Percentiles rank a stretch among this genome's conserved stretches.
Evolutionary conservation across 768 basidiomycete genomes (phyloP).

Genomic region (Gelatoporia subvermispora): DNA sequence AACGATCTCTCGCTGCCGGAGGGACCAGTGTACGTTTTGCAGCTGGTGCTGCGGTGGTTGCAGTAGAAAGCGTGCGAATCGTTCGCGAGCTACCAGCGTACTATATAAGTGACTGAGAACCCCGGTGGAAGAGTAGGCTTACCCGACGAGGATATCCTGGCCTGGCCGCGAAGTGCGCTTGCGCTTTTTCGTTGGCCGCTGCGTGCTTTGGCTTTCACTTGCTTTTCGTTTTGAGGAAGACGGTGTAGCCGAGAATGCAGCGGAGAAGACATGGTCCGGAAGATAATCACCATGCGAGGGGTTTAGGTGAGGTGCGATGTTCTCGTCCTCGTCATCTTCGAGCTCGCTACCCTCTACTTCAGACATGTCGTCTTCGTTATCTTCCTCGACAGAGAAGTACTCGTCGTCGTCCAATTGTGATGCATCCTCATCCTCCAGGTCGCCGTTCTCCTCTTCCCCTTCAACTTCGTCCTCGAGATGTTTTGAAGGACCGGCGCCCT

Average conservation of each 20-base stretch:
- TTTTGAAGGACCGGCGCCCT: no score
- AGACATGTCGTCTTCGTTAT: slow-evolving; percentile 8
- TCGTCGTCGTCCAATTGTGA: slow-evolving; percentile 12
- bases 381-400: slow-evolving; percentile 10
- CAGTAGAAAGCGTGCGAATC: slow-evolving; percentile 42
- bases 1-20: slow-evolving; percentile 43
- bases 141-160: not conserved
- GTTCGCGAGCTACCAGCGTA: slow-evolving; percentile 43
- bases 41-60: slow-evolving; percentile 24
- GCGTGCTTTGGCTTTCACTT: no score
- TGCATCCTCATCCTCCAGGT: slow-evolving; percentile 18
- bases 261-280: slow-evolving; percentile 51
- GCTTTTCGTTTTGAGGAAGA: no score
- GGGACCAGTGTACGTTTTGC: slow-evolving; percentile 40
- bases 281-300: slow-evolving; percentile 43
- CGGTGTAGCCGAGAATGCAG: not conserved
- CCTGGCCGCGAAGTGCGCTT: no score
- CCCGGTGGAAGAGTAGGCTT: not conserved
- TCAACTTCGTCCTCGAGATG: slow-evolving; percentile 20
- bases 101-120: no score
- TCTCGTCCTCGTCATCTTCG: slow-evolving; percentile 10
- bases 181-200: no score
- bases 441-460: slow-evolving; percentile 18
- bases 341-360: not conserved
- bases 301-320: not conserved